Evolutionary conservation across 169 alveolate species (phyloP).

Genomic region (Eimeria necatrix): DNA sequence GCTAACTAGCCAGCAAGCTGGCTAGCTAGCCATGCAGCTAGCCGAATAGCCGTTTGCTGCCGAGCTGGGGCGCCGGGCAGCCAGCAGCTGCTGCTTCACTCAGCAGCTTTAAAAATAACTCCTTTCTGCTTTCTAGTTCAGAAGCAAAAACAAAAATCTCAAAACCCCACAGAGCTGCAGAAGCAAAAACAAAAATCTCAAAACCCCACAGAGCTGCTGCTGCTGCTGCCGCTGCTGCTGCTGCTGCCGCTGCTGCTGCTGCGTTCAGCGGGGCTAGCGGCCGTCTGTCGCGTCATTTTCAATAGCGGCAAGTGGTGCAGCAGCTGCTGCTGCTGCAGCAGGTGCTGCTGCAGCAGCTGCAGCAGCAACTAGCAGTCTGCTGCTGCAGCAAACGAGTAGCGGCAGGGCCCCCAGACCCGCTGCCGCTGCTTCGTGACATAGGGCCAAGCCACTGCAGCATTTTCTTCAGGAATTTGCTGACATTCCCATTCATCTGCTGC

Average conservation of each 20-base stretch:
- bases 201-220: neutral
- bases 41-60: too few species aligned
- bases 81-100: too few species aligned
- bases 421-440: neutral
- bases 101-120: too few species aligned
- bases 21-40: too few species aligned
- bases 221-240: slow-evolving; percentile 15
- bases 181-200: neutral
- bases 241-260: slow-evolving; percentile 2
- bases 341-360: slow-evolving; percentile 11
- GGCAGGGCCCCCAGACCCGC: slow-evolving; percentile 30
- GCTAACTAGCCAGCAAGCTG: too few species aligned
- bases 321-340: slow-evolving; percentile 43
- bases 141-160: neutral
- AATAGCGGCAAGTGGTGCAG: neutral
- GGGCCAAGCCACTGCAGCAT: slow-evolving; percentile 2
- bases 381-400: slow-evolving; percentile 46
- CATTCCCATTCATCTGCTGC: slow-evolving; percentile 52
- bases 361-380: slow-evolving; percentile 7
- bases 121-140: too few species aligned
- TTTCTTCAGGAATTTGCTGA: neutral
- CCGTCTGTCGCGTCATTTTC: neutral
- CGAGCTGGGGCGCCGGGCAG: too few species aligned
- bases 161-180: neutral
- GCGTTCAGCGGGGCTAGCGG: neutral